These are phyloP conservation scores for Tolypocladium pustulatum DNA, from an alignment of 2,329 filamentous ascomycete species.

Conservation along the genomic window DNA sequence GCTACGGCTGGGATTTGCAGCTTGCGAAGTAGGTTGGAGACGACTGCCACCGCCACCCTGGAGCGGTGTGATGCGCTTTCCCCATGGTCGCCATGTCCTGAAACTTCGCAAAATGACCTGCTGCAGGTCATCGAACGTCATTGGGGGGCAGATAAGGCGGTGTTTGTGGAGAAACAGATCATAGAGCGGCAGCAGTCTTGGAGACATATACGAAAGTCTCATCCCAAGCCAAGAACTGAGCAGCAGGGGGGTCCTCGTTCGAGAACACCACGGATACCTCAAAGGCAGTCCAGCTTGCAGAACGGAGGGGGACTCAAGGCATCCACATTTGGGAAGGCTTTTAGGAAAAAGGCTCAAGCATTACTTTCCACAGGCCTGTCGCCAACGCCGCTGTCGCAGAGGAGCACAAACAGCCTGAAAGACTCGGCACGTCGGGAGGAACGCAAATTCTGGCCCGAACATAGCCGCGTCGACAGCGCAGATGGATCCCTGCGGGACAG, in stretches of 20 bases:
- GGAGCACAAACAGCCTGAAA: background rate
- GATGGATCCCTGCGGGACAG: background rate
- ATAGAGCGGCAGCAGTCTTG: background rate
- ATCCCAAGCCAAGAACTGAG: background rate
- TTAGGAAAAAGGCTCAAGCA: background rate
- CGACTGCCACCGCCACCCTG: slow-evolving; percentile 39
- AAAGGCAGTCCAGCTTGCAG: background rate
- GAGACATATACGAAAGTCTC: background rate
- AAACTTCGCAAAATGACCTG: slow-evolving; percentile 25
- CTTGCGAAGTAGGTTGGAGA: slow-evolving; percentile 40
- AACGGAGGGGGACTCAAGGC: background rate
- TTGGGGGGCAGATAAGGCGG: slow-evolving; percentile 35
- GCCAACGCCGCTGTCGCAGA: background rate
- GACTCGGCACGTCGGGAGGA: background rate
- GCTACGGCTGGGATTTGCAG: slow-evolving; percentile 21
- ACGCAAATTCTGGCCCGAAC: background rate
- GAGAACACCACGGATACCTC: background rate
- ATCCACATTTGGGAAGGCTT: slow-evolving; percentile 1
- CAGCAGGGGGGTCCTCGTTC: background rate
- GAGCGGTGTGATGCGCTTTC: slow-evolving; percentile 37
- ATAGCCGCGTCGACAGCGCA: background rate
- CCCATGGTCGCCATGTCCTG: slow-evolving; percentile 37
- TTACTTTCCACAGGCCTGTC: background rate
- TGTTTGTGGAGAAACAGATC: slow-evolving; percentile 2
- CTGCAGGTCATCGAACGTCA: slow-evolving; percentile 34